Conservation (phyloP, 2,329 filamentous ascomycete genomes). For the Alternaria metachromatica region DNA sequence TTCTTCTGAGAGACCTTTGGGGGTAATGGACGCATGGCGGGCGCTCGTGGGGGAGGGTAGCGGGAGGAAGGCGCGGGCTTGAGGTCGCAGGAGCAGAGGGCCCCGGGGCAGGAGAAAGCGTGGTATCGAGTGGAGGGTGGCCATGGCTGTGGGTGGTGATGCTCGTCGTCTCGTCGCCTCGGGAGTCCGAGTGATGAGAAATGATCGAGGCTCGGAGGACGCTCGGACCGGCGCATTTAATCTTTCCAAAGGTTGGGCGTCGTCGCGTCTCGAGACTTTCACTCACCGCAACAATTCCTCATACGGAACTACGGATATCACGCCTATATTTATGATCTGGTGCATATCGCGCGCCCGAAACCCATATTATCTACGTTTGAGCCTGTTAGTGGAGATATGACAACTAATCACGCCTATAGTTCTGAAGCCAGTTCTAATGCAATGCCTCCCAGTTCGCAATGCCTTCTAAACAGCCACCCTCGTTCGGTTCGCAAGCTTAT, state of each 20-base stretch:
- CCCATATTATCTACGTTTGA: background rate
- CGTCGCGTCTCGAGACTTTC: background rate
- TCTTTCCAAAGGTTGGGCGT: background rate
- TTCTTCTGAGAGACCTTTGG: constrained; percentile 40
- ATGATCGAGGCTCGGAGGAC: constrained; percentile 18
- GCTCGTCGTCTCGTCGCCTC: constrained; percentile 22
- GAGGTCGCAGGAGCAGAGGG: constrained; percentile 31
- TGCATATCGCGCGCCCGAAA: background rate
- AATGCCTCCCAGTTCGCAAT: constrained; percentile 1
- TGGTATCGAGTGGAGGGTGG: constrained; percentile 41
- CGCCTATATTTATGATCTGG: background rate
- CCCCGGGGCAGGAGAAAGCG: constrained; percentile 44
- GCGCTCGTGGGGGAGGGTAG: constrained; percentile 20
- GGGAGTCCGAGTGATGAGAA: constrained; percentile 22
- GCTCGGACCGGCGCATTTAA: constrained; percentile 20
- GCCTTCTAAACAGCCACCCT: constrained; percentile 26
- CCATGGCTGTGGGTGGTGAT: constrained; percentile 35
- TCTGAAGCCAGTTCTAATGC: background rate
- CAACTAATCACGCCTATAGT: constrained; percentile 4
- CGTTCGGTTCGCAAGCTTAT: constrained; percentile 45
- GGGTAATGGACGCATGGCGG: constrained; percentile 43
- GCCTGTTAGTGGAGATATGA: constrained; percentile 3
- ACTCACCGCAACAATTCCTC: background rate
- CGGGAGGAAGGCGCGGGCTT: constrained; percentile 24
- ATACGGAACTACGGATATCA: background rate